These are phyloP conservation scores for Aspergillus fructus DNA, from an alignment of 2,329 filamentous ascomycete species.

Conservation along the genomic window DNA sequence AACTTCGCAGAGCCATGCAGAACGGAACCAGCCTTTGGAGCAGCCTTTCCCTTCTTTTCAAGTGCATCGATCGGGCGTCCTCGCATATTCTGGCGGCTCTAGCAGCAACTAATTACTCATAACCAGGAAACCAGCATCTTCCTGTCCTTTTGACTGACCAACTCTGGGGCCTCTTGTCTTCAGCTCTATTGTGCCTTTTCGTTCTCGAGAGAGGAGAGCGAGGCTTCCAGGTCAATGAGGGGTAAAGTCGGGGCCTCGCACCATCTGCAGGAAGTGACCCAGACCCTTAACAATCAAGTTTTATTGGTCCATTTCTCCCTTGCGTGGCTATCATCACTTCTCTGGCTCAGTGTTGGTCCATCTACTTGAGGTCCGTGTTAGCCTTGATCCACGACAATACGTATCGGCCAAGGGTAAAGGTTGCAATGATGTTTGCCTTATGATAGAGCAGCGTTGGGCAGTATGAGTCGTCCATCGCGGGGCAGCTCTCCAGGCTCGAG, in stretches of 20 bases:
- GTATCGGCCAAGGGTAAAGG: neutral
- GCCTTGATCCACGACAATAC: neutral
- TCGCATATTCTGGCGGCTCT: neutral
- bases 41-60: neutral
- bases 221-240: neutral
- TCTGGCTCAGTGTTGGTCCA: conserved; percentile 1
- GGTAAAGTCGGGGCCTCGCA: conserved; percentile 5
- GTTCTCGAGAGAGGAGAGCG: neutral
- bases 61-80: neutral
- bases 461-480: neutral
- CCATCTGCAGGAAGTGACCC: conserved; percentile 14
- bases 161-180: neutral
- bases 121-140: neutral
- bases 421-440: conserved; percentile 1
- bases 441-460: conserved; percentile 4
- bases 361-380: conserved; percentile 11
- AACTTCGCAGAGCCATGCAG: conserved; percentile 10
- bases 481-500: neutral
- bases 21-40: neutral
- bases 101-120: neutral
- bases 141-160: conserved; percentile 1
- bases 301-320: conserved; percentile 17
- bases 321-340: conserved; percentile 18
- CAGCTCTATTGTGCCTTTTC: neutral
- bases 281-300: conserved; percentile 13